These are phyloP conservation scores for Pelargonium hybrid DNA, from an alignment of 441 rosid genomes.

Conservation along the genomic window DNA sequence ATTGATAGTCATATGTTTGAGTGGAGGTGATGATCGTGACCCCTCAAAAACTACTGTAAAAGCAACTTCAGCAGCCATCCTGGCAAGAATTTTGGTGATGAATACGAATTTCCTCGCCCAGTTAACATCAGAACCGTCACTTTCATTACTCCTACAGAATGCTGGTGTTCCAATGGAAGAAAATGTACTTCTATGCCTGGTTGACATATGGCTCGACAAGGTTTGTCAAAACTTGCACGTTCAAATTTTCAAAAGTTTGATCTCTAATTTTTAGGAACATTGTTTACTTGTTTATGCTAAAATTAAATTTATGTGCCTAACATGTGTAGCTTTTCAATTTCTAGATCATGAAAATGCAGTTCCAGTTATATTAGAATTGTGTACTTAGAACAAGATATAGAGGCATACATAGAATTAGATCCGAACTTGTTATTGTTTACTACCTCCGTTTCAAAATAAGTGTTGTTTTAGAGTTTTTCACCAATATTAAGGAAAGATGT, in stretches of 20 bases:
- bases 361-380: background rate
- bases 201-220: constrained; percentile 96
- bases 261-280: background rate
- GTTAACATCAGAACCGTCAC: constrained; percentile 79
- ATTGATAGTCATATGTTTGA: constrained; percentile 66
- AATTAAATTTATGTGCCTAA: background rate
- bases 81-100: constrained; percentile 93
- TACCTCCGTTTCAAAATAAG: no score
- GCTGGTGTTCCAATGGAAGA: constrained; percentile 60
- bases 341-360: background rate
- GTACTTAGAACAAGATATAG: no score
- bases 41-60: constrained; percentile 82
- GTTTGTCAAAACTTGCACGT: constrained; percentile 23
- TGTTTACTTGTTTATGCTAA: background rate
- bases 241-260: background rate
- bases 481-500: no score
- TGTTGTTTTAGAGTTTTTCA: no score
- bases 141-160: constrained; percentile 57
- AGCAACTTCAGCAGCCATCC: constrained; percentile 71
- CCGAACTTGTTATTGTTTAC: no score
- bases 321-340: background rate
- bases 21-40: constrained; percentile 78
- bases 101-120: constrained; percentile 78
- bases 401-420: no score
- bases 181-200: constrained; percentile 69